phyloP scores from a whole-genome alignment of 1,139 yeast species.

The Protomyces macrosporus region DNA sequence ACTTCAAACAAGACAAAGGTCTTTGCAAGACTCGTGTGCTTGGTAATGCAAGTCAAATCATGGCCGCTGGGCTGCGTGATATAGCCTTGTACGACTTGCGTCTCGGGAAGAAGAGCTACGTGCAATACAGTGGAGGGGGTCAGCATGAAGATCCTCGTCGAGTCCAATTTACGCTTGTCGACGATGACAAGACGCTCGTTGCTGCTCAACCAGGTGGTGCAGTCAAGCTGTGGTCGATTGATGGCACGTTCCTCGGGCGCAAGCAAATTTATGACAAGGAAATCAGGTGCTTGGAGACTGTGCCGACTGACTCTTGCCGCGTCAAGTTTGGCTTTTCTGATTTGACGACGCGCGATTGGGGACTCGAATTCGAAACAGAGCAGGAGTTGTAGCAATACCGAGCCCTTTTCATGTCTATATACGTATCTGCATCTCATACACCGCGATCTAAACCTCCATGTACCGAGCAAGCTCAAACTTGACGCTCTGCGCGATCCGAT shows the following conservation, averaged over 20 bases:
- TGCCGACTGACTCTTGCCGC: slow-evolving; percentile 35
- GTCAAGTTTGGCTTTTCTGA: no score
- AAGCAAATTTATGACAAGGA: slow-evolving; percentile 43
- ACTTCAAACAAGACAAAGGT: neutral
- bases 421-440: slow-evolving; percentile 30
- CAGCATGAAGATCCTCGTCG: slow-evolving; percentile 5
- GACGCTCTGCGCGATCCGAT: slow-evolving; percentile 50
- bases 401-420: no score
- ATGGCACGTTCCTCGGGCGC: slow-evolving; percentile 24
- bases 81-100: slow-evolving; percentile 24
- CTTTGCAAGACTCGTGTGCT: neutral
- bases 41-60: neutral
- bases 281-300: slow-evolving; percentile 47
- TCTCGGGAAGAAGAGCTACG: neutral
- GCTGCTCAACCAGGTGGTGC: slow-evolving; percentile 8
- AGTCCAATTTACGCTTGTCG: slow-evolving; percentile 5
- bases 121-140: neutral
- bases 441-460: slow-evolving; percentile 37
- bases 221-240: slow-evolving; percentile 7
- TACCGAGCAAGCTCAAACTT: slow-evolving; percentile 54
- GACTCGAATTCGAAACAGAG: no score
- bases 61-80: slow-evolving; percentile 16
- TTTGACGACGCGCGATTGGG: no score
- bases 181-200: neutral
- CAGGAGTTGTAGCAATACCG: no score